Evolutionary conservation across 257 asterid species (phyloP), one percentile per base, ranked within the genome.

Genomic region (Jasminum sambac): DNA sequence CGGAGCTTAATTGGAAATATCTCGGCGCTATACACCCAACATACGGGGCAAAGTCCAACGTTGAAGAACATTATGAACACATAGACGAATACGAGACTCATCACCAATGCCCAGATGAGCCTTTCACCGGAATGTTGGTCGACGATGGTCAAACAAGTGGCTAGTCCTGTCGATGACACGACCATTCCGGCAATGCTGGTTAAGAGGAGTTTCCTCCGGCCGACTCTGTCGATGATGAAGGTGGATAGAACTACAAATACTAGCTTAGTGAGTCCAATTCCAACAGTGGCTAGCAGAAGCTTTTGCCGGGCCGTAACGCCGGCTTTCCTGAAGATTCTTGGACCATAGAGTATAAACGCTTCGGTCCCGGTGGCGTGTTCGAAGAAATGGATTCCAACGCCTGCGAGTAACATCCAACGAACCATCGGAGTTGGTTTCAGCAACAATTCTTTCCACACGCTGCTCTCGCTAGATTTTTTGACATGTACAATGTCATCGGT

Each of bases 21-120:
- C 84, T 90, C 96, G 1, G 96, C 78, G 34, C 88, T 86, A 58
- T 90, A 90, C 2, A 90, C 96, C 96, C 96, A 90, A 10, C 95
- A 88, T 19, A 90, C 88, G 0, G 96, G 96, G 4, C 86, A 90
- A 2, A 89, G 87, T 26, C 96, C 96, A 0, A 89, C 73, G 66
- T 89, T 89, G 69, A 87, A 89, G 63, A 84, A 89, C 87, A 76
- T 77, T 7, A 87, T 79, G n/a, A 66, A 81, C 10, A 38, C 5
- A 43, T 89, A 89, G 1, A 83, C 83, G 17, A 84, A 80, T 13
- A 87, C 66, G 17, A 89, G 65, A 41, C 96, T 85, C 0, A 87
- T 30, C 4, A 83, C 92, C 36, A 89, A 62, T 0, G 90, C 87
- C 88, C 89, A 83, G 5, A 78, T 0, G 9, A 87, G 23, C 74